A percentile compares a stretch with the other conserved stretches of the same genome.
phyloP scores from a whole-genome alignment of 768 basidiomycete species.

The Mrakia blollopis region DNA sequence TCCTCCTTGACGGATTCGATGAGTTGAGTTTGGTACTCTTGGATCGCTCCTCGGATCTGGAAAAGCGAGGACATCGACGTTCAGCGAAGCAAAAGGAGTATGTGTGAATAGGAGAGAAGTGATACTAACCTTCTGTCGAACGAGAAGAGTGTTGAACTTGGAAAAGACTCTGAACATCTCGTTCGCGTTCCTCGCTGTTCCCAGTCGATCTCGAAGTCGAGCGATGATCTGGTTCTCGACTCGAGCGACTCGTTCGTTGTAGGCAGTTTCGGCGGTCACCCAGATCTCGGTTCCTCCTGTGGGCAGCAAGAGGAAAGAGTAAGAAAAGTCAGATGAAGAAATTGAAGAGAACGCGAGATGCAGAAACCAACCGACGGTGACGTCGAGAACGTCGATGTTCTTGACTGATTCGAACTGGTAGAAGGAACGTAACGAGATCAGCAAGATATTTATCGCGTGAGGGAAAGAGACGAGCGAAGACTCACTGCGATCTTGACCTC shows the following conservation, averaged over 20 bases:
- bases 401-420: constrained; percentile 85
- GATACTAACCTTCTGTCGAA: constrained; percentile 75
- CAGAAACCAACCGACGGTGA: constrained; percentile 66
- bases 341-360: background rate
- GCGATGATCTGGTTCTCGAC: constrained; percentile 99
- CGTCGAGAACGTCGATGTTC: constrained; percentile 91
- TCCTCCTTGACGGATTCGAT: constrained; percentile 99
- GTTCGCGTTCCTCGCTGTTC: constrained; percentile 92
- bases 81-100: background rate
- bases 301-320: background rate
- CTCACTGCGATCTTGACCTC: constrained; percentile 76
- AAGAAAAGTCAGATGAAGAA: background rate
- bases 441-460: background rate
- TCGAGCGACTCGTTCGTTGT: constrained; percentile 92
- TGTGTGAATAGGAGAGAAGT: background rate
- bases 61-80: background rate
- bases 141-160: constrained; percentile 95
- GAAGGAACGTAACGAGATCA: background rate
- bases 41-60: constrained; percentile 95
- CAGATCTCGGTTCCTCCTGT: constrained; percentile 95
- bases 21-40: constrained; percentile 97
- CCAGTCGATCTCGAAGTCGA: constrained; percentile 79
- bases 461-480: background rate
- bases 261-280: constrained; percentile 94
- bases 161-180: constrained; percentile 99